A percentile compares a stretch with the other conserved stretches of the same genome.
These are phyloP conservation scores for Rhazya stricta DNA, from an alignment of 257 asterid genomes.

Conservation along the genomic window DNA sequence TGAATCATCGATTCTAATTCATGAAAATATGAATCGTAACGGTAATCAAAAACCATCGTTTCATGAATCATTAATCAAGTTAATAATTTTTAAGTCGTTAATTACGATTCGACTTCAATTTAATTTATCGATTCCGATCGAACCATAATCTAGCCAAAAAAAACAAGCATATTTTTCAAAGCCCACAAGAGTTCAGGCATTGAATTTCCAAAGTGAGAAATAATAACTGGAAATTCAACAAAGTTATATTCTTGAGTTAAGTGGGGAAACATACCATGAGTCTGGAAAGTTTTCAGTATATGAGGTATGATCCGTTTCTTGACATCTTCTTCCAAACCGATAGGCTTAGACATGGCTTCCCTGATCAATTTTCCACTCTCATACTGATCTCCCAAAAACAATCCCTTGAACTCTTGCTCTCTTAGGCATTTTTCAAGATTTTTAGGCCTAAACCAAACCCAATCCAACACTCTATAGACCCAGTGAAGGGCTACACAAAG, in stretches of 20 bases:
- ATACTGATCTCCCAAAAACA: constrained; percentile 14
- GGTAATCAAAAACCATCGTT: too few relatives aligned
- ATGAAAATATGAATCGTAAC: too few relatives aligned
- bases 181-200: neutral
- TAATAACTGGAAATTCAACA: neutral
- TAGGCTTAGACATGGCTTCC: constrained; percentile 16
- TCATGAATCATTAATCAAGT: too few relatives aligned
- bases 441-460: constrained; percentile 17
- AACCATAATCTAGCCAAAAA: too few relatives aligned
- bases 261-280: constrained; percentile 5
- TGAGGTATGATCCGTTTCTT: constrained; percentile 16
- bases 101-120: too few relatives aligned
- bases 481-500: neutral
- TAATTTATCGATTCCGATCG: too few relatives aligned
- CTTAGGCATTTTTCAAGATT: constrained; percentile 11
- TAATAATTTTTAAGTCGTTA: too few relatives aligned
- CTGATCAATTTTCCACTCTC: constrained; percentile 14
- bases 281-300: constrained; percentile 8
- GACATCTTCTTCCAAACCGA: constrained; percentile 13
- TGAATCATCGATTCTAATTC: too few relatives aligned
- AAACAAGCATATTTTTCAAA: neutral
- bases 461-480: constrained; percentile 9
- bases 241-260: neutral
- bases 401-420: constrained; percentile 16
- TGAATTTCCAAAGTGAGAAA: neutral